These are phyloP conservation scores for Agastache rugosa DNA, from an alignment of 257 asterid species.

Conservation along the genomic window DNA sequence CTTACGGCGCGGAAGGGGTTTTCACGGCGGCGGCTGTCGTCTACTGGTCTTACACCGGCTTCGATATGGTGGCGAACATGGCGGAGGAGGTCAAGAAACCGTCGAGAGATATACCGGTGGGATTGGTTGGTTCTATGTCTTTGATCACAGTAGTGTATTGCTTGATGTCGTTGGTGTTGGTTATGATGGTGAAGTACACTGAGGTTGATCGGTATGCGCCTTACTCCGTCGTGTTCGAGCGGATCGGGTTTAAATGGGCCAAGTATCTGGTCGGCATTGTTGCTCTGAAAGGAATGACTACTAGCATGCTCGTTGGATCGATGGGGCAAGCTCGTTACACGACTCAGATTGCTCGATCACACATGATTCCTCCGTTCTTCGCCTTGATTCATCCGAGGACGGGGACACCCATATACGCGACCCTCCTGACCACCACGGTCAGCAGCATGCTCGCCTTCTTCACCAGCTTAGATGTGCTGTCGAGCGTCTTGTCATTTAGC, in stretches of 20 bases:
- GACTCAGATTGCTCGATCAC: slow-evolving; percentile 90
- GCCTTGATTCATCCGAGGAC: slow-evolving; percentile 87
- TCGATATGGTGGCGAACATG: slow-evolving; percentile 95
- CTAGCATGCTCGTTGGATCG: slow-evolving; percentile 91
- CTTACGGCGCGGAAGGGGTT: slow-evolving; percentile 72
- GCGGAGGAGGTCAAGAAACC: slow-evolving; percentile 95
- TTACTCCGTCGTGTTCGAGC: slow-evolving; percentile 76
- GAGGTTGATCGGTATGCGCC: slow-evolving; percentile 83
- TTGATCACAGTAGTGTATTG: slow-evolving; percentile 76
- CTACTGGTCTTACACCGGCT: slow-evolving; percentile 95
- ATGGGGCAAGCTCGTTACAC: slow-evolving; percentile 99
- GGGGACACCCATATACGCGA: slow-evolving; percentile 85
- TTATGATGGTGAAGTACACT: slow-evolving; percentile 78
- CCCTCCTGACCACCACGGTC: slow-evolving; percentile 67
- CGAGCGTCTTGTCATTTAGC: slow-evolving; percentile 82
- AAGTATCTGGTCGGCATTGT: slow-evolving; percentile 80
- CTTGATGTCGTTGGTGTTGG: slow-evolving; percentile 74
- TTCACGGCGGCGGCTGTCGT: slow-evolving; percentile 91
- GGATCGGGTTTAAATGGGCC: slow-evolving; percentile 82
- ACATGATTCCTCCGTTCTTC: slow-evolving; percentile 93
- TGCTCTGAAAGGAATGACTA: slow-evolving; percentile 96
- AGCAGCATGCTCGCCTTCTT: slow-evolving; percentile 81
- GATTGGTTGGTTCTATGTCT: slow-evolving; percentile 92
- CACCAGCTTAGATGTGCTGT: slow-evolving; percentile 85
- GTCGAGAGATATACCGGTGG: slow-evolving; percentile 81